A percentile compares a stretch with the other conserved stretches of the same genome.
Conservation (phyloP, 805 yeast species). For the Wickerhamomyces bovis region DNA sequence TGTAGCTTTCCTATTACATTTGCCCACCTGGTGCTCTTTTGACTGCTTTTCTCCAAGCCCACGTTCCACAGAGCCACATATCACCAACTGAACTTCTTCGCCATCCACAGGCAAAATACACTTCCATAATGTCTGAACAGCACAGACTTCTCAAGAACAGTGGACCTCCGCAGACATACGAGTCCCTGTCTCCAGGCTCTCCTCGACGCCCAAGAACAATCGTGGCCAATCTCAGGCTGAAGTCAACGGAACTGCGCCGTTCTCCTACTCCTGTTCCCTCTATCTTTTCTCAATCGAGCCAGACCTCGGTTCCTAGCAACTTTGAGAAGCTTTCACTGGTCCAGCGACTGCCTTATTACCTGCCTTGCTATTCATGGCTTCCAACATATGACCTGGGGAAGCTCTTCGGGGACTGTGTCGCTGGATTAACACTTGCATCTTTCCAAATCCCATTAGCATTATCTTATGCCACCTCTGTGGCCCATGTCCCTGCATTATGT, state of each 20-base stretch:
- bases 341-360: slow-evolving; percentile 47
- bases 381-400: slow-evolving; percentile 37
- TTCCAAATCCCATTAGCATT: slow-evolving; percentile 83
- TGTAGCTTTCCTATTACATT: too few relatives aligned
- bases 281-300: slow-evolving; percentile 9
- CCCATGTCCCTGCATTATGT: slow-evolving; percentile 74
- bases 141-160: slow-evolving; percentile 9
- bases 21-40: too few relatives aligned
- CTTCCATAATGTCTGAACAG: slow-evolving; percentile 2
- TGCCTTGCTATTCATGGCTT: slow-evolving; percentile 68
- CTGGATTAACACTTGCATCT: slow-evolving; percentile 84
- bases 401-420: slow-evolving; percentile 59
- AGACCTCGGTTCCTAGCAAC: neutral
- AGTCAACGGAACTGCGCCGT: neutral
- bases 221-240: slow-evolving; percentile 12
- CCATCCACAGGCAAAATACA: too few relatives aligned
- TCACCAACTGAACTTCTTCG: neutral
- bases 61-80: neutral
- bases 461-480: slow-evolving; percentile 72
- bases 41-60: neutral
- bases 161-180: slow-evolving; percentile 5
- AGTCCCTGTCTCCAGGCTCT: slow-evolving; percentile 8
- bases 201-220: slow-evolving; percentile 18
- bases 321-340: slow-evolving; percentile 9
- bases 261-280: slow-evolving; percentile 4